Evolutionary conservation across 768 basidiomycete genomes (phyloP), one percentile per base, ranked within the genome.

Genomic region (Xerocomellus dryophilus): DNA sequence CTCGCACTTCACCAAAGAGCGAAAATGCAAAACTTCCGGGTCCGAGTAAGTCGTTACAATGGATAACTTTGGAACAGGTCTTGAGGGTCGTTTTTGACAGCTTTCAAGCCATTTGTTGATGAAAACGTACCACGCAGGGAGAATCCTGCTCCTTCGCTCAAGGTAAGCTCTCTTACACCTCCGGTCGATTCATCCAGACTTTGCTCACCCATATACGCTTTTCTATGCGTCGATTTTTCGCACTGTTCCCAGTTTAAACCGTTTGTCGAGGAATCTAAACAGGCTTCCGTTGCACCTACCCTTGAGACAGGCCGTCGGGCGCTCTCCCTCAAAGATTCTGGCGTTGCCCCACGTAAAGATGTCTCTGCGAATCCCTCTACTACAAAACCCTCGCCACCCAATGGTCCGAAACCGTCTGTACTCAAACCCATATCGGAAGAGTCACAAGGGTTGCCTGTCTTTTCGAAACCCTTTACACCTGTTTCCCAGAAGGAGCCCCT

Each of bases 81-180:
- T 34, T 51, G 36, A 62, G 41, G 9, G 43, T 29, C 27, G 43
- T 39, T 43, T 55, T 54, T 27, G 9, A 32, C 36, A 63, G 56
- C 63, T 29, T 88, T 90, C 69, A 80, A 79, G 54, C 87, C 89
- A 8, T 89, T 84, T 61, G 74, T 83, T 1, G 88, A 88, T 48
- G 86, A 87, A 63, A 82, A 82, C 58, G 69, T 71, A 1, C 63
- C 64, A 18, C 70, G 71, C 45, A 73, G 78, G 58, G 74, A 81
- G 64, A 75, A 82, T 43, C 71, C 73, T 60, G 53, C 69, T 57
- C 20, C 73, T 58, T 32, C 53, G 38, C 48, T 57, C 43, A 64
- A 60, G 54, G 64, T 59, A 39, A 15, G 47, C n/a, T 43, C 11
- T 35, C 39, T n/a, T 50, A 14, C 43, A 20, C 43, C 14, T 50